Base-by-base conservation (phyloP, 2,329 filamentous ascomycete genomes). In the Pseudogymnoascus sp. region DNA sequence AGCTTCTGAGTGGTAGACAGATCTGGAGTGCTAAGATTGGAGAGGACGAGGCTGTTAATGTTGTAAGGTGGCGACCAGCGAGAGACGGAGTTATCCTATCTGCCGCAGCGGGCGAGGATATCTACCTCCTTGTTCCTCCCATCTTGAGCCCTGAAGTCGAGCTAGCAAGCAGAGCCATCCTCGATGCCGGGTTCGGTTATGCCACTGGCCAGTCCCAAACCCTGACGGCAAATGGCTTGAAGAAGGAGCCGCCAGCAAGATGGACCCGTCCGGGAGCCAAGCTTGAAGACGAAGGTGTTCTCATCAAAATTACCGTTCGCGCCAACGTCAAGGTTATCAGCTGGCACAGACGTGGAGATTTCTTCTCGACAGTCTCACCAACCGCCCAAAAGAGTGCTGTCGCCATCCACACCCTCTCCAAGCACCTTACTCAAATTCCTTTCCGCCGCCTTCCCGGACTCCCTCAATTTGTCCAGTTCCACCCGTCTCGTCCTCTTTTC, bases 331-430 rank as follows among this genome's bases (percentile, higher is more conserved):
- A 96, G 78, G 88, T 90, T 12, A 86, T 99, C 70, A 89, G 87
- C 73, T 99, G 93, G 92, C 96, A 99, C 77, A 85, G 93, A 64
- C 87, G 90, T 65, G 95, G 95, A 69, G 93, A 97, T 74, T 97
- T 97, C 78, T 88, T 99, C 71, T 88, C 91, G 68, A 96, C 93
- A 0, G 91, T 97, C 21, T 96, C 91, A 59, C 92, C 95, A 0
- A 83, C 84, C 11, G 89, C 89, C 33, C 87, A 90, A 72, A 83
- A 85, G 68, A 88, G 85, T 71, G 91, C 95, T 4, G 91, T 99
- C 61, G 88, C 91, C 61, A 96, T 99, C 65, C 95, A 99, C 78
- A 97, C 93, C 0, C 80, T 99, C 65, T 95, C 90, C 63, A 96
- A 96, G 75, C 95, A 99, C 77, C 83, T 93, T 52, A 97, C 92